A percentile compares a stretch with the other conserved stretches of the same genome.
Conservation (phyloP, 257 asterid genomes). For the Datura wrightii region DNA sequence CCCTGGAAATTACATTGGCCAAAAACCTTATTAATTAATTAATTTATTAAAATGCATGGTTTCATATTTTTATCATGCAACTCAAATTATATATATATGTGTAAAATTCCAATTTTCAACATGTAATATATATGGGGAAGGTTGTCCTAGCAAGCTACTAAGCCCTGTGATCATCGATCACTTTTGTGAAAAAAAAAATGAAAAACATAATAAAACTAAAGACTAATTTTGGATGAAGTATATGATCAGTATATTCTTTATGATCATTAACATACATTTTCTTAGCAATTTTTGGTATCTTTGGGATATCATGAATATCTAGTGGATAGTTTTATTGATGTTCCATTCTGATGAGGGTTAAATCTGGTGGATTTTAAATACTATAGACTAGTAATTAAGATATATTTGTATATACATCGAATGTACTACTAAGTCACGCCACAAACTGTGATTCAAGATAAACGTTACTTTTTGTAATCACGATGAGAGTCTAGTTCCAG, state of each 20-base stretch:
- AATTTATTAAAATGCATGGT: neutral
- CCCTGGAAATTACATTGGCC: slow-evolving; percentile 42
- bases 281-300: neutral
- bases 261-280: neutral
- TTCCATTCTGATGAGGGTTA: neutral
- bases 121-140: neutral
- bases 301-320: neutral
- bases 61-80: neutral
- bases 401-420: too few relatives aligned
- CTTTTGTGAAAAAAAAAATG: neutral
- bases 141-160: neutral
- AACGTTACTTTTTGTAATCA: too few relatives aligned
- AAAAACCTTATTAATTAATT: slow-evolving; percentile 35
- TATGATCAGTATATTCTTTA: too few relatives aligned
- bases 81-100: neutral
- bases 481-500: too few relatives aligned
- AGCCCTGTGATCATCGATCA: neutral
- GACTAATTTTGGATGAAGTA: too few relatives aligned
- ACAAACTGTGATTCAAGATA: too few relatives aligned
- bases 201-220: neutral
- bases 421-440: too few relatives aligned
- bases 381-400: too few relatives aligned
- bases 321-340: neutral
- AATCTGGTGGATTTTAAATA: neutral
- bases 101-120: neutral